Evolutionary conservation across 768 basidiomycete genomes (phyloP), one percentile per base, ranked within the genome.

Genomic region (Tulasnella calospora): DNA sequence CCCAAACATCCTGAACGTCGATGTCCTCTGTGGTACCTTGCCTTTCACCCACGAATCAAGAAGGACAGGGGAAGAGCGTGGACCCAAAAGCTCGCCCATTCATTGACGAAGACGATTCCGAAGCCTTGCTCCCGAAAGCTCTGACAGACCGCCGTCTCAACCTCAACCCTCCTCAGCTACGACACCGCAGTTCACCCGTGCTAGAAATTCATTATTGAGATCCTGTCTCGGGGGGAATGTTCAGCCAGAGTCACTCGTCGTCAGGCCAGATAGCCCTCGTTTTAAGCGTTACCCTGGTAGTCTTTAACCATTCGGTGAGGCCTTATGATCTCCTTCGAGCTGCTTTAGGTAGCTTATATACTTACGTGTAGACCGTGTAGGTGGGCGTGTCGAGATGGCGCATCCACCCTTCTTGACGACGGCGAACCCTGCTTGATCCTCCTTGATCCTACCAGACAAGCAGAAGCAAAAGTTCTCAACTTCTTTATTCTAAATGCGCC

Each of bases 401-500:
- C 83, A 85, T 80, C 81, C 0, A 72, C 81, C 3, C 88, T 97
- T 40, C 92, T 93, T 80, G 88, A 93, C 46, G 91, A 99, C 82
- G 93, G 95, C 79, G 94, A 96, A 83, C 87, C 98, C 36, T 86
- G 87, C 44, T 92, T 92, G 83, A 90, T 95, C 98, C 0, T 99
- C 99, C 85, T 88, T 99, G 17, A 98, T 98, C 0, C 88, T 99
- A 36, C 98, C 98, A 1, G 98, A 99, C 82, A 98, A 98, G 98
- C 98, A 13, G 96, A 81, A 80, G 92, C 85, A 70, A 76, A 41
- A 74, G 76, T 35, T 69, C 27, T 19, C 21, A 38, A 15, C 35
- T 40, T 8, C n/a, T 19, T n/a, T 30, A 77, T 21, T 7, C 33
- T 3, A 27, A 30, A 12, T 15, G 46, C 17, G 21, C 19, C 19